Conservation (phyloP, 371 early-diverging fungal genomes). For the Sporodiniella umbellata region DNA sequence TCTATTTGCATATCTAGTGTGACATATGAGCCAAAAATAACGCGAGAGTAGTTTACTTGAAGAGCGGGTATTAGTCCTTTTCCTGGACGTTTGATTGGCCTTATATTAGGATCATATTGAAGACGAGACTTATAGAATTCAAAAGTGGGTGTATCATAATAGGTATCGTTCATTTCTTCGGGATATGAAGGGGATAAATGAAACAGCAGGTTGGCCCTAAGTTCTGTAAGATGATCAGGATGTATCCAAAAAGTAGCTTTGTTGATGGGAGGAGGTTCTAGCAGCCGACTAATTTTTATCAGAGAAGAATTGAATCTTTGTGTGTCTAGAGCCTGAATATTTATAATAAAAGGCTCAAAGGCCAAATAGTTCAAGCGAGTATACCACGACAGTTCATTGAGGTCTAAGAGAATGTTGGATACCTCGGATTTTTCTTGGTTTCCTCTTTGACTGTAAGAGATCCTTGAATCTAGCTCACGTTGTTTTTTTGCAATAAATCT, state of each 20-base stretch:
- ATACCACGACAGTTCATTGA: conserved; percentile 89
- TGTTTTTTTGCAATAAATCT: conserved; percentile 61
- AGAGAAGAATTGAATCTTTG: conserved; percentile 79
- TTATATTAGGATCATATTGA: conserved; percentile 89
- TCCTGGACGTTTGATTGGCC: conserved; percentile 23
- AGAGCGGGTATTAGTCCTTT: conserved; percentile 98
- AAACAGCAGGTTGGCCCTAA: conserved; percentile 89
- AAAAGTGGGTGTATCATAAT: conserved; percentile 92
- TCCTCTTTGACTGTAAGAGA: conserved; percentile 70
- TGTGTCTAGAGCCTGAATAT: conserved; percentile 29
- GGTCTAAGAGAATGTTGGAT: conserved; percentile 78
- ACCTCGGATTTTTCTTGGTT: conserved; percentile 63
- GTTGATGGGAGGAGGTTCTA: conserved; percentile 56
- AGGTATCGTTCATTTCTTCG: conserved; percentile 84
- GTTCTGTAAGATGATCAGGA: conserved; percentile 95
- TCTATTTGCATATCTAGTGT: no score
- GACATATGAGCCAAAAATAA: no score
- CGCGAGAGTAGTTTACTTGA: conserved; percentile 29
- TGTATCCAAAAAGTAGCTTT: conserved; percentile 99
- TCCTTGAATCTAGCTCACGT: conserved; percentile 82
- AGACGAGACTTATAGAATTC: conserved; percentile 91
- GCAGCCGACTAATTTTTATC: conserved; percentile 82
- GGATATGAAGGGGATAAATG: conserved; percentile 95
- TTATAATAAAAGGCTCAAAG: conserved; percentile 39
- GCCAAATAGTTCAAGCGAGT: conserved; percentile 94